Base-by-base conservation (phyloP, 2,329 filamentous ascomycete genomes). In the Ilyonectria sp. region DNA sequence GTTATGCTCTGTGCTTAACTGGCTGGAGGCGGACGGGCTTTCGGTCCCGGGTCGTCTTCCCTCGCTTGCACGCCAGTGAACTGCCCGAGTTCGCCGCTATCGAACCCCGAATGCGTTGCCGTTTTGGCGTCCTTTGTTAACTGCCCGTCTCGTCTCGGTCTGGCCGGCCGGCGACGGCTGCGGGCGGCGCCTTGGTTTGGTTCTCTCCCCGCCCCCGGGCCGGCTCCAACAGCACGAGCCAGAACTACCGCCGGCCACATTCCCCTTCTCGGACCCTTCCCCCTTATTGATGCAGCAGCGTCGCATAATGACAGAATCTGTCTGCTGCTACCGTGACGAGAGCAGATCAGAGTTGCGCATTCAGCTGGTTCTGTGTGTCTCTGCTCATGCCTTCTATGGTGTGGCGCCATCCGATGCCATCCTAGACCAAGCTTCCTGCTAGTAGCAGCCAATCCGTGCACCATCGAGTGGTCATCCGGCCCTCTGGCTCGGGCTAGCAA, bases 381-480 rank as follows among this genome's bases (percentile, higher is more conserved):
- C n/a, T 58, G 29, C 50, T 53, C 63, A 46, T 33, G n/a, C 40
- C 46, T 56, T 56, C 23, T 6, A 23, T 9, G 47, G 46, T 23
- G 63, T 65, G 63, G 63, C 63, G 63, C 58, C 52, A 65, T 61
- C 44, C 31, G 57, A 65, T 57, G 52, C 50, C 52, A 15, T 61
- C 46, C 17, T 19, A 57, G 46, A 23, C 46, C 44, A 66, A 54
- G 53, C 37, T 66, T 29, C 55, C 33, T 19, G 57, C 37, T 21
- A 54, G 37, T 26, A 21, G 53, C 57, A 46, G 46, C 58, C 53
- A 58, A 62, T 61, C 55, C 62, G 33, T 33, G 29, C 63, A 50
- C 21, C 43, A 61, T 62, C 21, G n/a, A 46, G 15, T 61, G 63
- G 63, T 66, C 63, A 66, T 53, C 54, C 58, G 63, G 57, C 40